These are phyloP conservation scores for Byssoonygena ceratinophila DNA, from an alignment of 2,329 filamentous ascomycete genomes.

Conservation along the genomic window DNA sequence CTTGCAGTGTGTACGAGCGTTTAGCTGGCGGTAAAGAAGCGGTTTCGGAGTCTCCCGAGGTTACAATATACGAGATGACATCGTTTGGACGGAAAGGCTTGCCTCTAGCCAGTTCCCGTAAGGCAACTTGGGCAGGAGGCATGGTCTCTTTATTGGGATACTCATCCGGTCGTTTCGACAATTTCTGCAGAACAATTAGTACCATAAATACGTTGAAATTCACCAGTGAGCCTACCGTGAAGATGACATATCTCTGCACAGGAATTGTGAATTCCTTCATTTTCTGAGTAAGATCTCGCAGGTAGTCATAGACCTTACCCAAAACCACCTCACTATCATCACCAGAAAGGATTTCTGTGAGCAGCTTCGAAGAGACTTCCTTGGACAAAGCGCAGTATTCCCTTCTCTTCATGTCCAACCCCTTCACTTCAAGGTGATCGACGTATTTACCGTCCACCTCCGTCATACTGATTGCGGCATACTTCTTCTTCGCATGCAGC, in stretches of 20 bases:
- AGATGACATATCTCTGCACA: conserved; percentile 86
- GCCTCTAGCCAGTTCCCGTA: conserved; percentile 75
- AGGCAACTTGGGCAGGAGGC: conserved; percentile 92
- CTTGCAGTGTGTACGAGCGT: conserved; percentile 76
- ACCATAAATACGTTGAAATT: conserved; percentile 11
- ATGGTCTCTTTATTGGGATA: conserved; percentile 92
- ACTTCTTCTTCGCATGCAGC: conserved; percentile 98
- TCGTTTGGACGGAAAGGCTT: conserved; percentile 86
- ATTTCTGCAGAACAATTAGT: conserved; percentile 47
- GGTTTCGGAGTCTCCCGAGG: conserved; percentile 53
- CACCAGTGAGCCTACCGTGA: conserved; percentile 50
- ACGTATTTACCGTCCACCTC: conserved; percentile 80
- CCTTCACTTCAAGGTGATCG: conserved; percentile 95
- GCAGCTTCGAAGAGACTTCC: conserved; percentile 76
- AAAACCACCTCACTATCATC: conserved; percentile 83
- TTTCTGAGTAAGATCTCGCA: conserved; percentile 69
- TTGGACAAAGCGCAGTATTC: conserved; percentile 95
- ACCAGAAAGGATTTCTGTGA: conserved; percentile 91
- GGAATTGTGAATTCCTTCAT: conserved; percentile 75
- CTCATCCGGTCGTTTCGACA: conserved; percentile 84
- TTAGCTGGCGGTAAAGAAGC: conserved; percentile 59
- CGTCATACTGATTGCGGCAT: conserved; percentile 88
- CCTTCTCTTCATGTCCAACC: conserved; percentile 92
- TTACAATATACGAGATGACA: conserved; percentile 93
- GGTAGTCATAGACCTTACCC: conserved; percentile 82